Base-by-base conservation (phyloP, 768 basidiomycete species). In the Suillus fuscotomentosus region DNA sequence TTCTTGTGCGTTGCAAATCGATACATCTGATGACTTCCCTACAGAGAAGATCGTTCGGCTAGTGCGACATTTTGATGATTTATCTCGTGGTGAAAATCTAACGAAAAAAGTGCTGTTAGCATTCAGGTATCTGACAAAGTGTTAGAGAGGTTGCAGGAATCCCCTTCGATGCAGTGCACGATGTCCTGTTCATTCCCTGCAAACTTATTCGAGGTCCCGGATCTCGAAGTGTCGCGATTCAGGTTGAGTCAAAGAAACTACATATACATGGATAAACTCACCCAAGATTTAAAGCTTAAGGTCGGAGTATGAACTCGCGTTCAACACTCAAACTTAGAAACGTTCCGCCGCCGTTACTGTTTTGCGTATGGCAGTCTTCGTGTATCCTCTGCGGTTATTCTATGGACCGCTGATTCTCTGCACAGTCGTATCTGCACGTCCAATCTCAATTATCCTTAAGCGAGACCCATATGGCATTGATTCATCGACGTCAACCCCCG, bases 11-110 rank as follows among this genome's bases (percentile, higher is more conserved):
- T 70, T 86, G 6, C 93, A 91, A 91, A 81, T 94, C 54, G 91
- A 94, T 69, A 88, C 88, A 11, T 82, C 81, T 0, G 89, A 90
- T 2, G 85, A 85, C 65, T 90, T 92, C 71, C 83, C 88, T 43
- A 77, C 78, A 1, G 83, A 85, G 27, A 78, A 79, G 48, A 81
- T 85, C 2, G 65, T 73, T 3, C 69, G 76, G 24, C 68, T 87
- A 20, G 65, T 86, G 36, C 65, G 72, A 62, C 68, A 68, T 20
- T 67, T 71, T 55, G 66, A 68, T 42, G 59, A 22, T 50, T 17
- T 13, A 36, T 31, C 13, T 22, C 8, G 9, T 53, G 5, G 8
- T n/a, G 3, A 41, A n/a, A n/a, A 34, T 36, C 54, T 68, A 17
- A 65, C 31, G 48, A 47, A 34, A n/a, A 39, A 41, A 6, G 27